Percentiles rank a stretch among this genome's conserved stretches.
phyloP scores from a whole-genome alignment of 768 basidiomycete species.

The Hortiboletus flavorubellus region DNA sequence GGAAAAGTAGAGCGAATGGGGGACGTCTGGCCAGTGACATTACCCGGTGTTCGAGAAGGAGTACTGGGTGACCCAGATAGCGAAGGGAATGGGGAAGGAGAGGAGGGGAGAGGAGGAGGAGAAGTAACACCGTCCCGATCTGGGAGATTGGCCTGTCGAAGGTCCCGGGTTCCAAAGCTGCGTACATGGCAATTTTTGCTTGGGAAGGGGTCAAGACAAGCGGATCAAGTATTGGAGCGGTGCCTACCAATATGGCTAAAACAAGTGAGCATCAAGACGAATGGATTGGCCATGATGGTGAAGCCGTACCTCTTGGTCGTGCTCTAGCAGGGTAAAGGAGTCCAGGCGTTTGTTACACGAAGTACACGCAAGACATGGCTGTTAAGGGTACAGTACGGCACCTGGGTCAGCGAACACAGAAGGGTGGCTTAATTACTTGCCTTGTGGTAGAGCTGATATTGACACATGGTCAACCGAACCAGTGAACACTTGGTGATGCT shows the following conservation, averaged over 20 bases:
- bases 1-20: constrained; percentile 34
- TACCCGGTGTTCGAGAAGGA: constrained; percentile 15
- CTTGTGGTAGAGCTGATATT: constrained; percentile 72
- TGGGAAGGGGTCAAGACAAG: constrained; percentile 4
- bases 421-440: constrained; percentile 32
- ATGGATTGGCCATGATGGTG: neutral
- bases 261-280: neutral
- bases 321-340: constrained; percentile 73
- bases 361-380: constrained; percentile 81
- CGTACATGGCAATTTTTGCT: constrained; percentile 84
- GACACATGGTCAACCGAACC: neutral
- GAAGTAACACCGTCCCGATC: constrained; percentile 38
- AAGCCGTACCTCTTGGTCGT: constrained; percentile 67
- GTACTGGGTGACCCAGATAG: constrained; percentile 7
- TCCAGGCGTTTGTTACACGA: constrained; percentile 77
- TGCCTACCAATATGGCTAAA: constrained; percentile 45
- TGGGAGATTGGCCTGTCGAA: constrained; percentile 69
- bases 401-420: constrained; percentile 1
- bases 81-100: constrained; percentile 27
- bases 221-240: neutral
- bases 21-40: constrained; percentile 23
- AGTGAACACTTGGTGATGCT: constrained; percentile 2
- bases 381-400: neutral
- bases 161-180: constrained; percentile 73
- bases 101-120: constrained; percentile 29